These are phyloP conservation scores for Maudiozyma serrabonitensis DNA, from an alignment of 805 yeast species.

Conservation along the genomic window DNA sequence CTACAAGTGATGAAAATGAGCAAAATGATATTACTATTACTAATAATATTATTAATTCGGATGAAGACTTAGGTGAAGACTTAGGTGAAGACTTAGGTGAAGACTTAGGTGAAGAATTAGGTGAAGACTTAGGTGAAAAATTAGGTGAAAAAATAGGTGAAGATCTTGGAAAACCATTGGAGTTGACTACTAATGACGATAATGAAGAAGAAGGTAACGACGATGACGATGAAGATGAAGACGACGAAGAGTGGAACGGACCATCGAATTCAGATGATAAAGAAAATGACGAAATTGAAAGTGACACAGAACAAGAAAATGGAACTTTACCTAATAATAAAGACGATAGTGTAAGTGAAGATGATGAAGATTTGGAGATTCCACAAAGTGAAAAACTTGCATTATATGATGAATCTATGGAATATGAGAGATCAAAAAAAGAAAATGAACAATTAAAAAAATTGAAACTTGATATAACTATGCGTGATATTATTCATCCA, in stretches of 20 bases:
- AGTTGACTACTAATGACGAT: neutral
- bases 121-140: slow-evolving; percentile 1
- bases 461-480: neutral
- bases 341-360: slow-evolving; percentile 6
- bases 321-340: neutral
- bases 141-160: slow-evolving; percentile 4
- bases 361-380: slow-evolving; percentile 27
- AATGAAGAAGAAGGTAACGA: neutral
- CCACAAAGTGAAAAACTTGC: slow-evolving; percentile 27
- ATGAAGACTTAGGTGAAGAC: too few species aligned
- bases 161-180: slow-evolving; percentile 1
- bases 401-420: slow-evolving; percentile 16
- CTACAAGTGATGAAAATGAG: neutral
- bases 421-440: slow-evolving; percentile 11
- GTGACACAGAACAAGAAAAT: neutral
- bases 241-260: neutral
- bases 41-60: too few species aligned
- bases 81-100: too few species aligned
- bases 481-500: neutral
- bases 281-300: slow-evolving; percentile 11
- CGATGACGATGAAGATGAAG: neutral
- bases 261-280: slow-evolving; percentile 10
- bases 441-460: neutral
- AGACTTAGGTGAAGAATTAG: slow-evolving; percentile 1
- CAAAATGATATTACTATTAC: neutral